These are phyloP conservation scores for Camptophora hylomeconis DNA, from an alignment of 2,329 filamentous ascomycete species.

Conservation along the genomic window DNA sequence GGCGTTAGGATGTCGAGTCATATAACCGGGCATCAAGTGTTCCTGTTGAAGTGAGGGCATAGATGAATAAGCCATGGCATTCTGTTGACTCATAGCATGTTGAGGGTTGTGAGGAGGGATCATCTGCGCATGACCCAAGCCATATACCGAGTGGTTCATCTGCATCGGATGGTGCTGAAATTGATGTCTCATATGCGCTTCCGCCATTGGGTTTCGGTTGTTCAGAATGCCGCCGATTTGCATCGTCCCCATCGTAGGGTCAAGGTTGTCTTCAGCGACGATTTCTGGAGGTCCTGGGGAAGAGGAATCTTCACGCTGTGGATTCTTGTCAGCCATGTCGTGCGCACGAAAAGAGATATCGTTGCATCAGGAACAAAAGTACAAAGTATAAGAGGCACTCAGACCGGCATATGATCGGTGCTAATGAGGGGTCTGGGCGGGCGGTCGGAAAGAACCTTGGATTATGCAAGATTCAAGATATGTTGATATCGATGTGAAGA, in stretches of 20 bases:
- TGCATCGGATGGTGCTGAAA: conserved; percentile 30
- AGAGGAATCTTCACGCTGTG: no score
- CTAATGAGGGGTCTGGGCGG: no score
- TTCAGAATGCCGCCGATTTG: conserved; percentile 41
- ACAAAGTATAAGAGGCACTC: no score
- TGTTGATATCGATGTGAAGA: no score
- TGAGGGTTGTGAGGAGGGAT: conserved; percentile 30
- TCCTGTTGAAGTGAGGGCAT: conserved; percentile 43
- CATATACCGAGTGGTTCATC: conserved; percentile 34
- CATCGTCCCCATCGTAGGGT: conserved; percentile 30
- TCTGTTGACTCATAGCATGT: conserved; percentile 39
- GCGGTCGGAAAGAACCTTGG: no score
- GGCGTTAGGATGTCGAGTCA: conserved; percentile 24
- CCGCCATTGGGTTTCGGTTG: conserved; percentile 32
- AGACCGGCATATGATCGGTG: no score
- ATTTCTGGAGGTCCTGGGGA: no score
- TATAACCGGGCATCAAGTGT: conserved; percentile 35
- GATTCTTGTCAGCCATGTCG: no score
- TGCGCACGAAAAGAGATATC: no score
- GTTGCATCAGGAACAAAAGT: no score
- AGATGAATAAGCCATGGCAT: conserved; percentile 35
- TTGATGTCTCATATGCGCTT: conserved; percentile 31
- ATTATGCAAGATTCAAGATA: no score
- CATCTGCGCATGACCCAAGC: conserved; percentile 39
- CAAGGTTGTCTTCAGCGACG: no score